phyloP scores from a whole-genome alignment of 2,329 filamentous ascomycete genomes.

The Trichoderma afroharzianum region DNA sequence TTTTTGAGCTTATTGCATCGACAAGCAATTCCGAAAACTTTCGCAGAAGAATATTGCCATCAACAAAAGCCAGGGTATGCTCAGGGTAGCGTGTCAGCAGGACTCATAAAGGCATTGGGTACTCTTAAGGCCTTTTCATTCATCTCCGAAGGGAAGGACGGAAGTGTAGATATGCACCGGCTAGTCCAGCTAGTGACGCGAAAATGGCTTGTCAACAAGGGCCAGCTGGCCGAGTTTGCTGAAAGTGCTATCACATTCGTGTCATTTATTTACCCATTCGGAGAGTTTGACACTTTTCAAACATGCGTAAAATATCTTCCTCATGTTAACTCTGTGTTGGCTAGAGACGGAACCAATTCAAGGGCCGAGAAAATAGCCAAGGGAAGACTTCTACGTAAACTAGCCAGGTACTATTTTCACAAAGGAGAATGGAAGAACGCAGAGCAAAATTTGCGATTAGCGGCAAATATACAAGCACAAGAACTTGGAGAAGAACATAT shows the following conservation, averaged over 20 bases:
- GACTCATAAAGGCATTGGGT: constrained; percentile 22
- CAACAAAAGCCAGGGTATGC: not conserved
- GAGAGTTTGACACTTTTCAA: not conserved
- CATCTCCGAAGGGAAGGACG: constrained; percentile 20
- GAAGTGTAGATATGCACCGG: constrained; percentile 29
- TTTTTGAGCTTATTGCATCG: not conserved
- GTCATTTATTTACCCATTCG: not conserved
- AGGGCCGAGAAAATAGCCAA: not conserved
- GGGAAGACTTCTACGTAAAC: accelerated
- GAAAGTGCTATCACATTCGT: not conserved
- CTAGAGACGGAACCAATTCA: not conserved
- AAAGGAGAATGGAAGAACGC: not conserved
- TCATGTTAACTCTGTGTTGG: not conserved
- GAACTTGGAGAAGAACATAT: not conserved
- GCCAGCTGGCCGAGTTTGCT: not conserved
- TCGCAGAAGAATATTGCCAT: not conserved
- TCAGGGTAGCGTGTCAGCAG: not conserved
- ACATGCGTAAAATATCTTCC: not conserved
- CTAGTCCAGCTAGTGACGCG: constrained; percentile 33
- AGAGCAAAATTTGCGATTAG: not conserved
- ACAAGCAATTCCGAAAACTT: not conserved
- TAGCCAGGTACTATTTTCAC: accelerated
- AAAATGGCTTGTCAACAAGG: constrained; percentile 26
- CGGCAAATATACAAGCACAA: not conserved
- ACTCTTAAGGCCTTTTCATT: constrained; percentile 29